phyloP scores from a whole-genome alignment of 140 eudicot species.

The Anethum foeniculum region DNA sequence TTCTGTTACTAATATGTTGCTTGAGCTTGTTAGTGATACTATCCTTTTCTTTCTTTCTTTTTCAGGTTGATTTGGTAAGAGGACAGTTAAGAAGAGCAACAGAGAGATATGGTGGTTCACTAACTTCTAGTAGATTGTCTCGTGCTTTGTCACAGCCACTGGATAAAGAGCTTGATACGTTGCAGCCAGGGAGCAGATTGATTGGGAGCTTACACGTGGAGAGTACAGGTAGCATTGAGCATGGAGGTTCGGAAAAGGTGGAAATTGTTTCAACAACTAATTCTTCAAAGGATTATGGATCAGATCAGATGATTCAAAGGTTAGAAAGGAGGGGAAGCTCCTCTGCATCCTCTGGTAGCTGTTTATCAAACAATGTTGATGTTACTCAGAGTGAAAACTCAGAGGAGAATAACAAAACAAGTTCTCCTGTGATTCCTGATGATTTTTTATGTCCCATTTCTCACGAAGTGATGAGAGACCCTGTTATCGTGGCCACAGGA shows the following conservation, averaged over 20 bases:
- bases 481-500: slow-evolving; percentile 92
- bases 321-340: slow-evolving; percentile 25
- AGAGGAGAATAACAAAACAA: slow-evolving; percentile 49
- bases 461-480: slow-evolving; percentile 81
- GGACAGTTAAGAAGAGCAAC: slow-evolving; percentile 68
- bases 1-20: slow-evolving; percentile 1
- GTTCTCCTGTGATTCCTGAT: slow-evolving; percentile 59
- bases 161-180: slow-evolving; percentile 35
- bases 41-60: neutral
- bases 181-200: slow-evolving; percentile 19
- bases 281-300: slow-evolving; percentile 20
- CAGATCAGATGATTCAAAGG: slow-evolving; percentile 26
- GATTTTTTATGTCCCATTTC: slow-evolving; percentile 92
- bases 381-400: slow-evolving; percentile 15
- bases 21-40: neutral
- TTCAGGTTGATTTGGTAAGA: slow-evolving; percentile 80
- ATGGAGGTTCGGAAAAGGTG: slow-evolving; percentile 32
- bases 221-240: slow-evolving; percentile 35
- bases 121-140: slow-evolving; percentile 23
- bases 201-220: slow-evolving; percentile 30
- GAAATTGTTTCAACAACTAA: slow-evolving; percentile 23
- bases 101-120: slow-evolving; percentile 47
- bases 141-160: slow-evolving; percentile 42
- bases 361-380: slow-evolving; percentile 23
- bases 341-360: slow-evolving; percentile 25